These are phyloP conservation scores for Ilyonectria destructans DNA, from an alignment of 2,329 filamentous ascomycete genomes.

Conservation along the genomic window DNA sequence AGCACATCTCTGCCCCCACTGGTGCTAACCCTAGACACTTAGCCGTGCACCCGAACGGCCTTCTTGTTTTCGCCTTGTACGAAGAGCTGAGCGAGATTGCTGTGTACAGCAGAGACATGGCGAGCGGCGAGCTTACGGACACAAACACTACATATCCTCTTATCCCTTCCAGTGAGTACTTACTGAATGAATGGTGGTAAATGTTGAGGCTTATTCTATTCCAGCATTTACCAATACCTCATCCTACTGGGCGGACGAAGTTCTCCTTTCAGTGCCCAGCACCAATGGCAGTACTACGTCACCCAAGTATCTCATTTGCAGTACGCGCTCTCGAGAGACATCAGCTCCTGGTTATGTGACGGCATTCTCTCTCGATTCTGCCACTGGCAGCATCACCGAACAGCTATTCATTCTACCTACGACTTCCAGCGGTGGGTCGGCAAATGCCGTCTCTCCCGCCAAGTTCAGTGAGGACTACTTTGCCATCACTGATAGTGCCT, in stretches of 20 bases:
- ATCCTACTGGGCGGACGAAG: constrained; percentile 28
- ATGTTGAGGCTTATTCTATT: background rate
- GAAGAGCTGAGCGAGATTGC: constrained; percentile 19
- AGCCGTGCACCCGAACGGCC: constrained; percentile 13
- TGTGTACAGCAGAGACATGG: constrained; percentile 1
- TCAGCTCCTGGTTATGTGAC: constrained; percentile 16
- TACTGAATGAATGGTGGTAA: background rate
- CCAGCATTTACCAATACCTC: constrained; percentile 25
- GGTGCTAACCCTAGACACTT: constrained; percentile 23
- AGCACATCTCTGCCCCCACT: constrained; percentile 10
- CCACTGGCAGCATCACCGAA: constrained; percentile 5
- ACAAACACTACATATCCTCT: constrained; percentile 25
- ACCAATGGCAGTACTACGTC: background rate
- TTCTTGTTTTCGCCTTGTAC: constrained; percentile 18
- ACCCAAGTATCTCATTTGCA: constrained; percentile 19
- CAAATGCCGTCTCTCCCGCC: constrained; percentile 33
- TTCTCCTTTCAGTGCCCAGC: constrained; percentile 15
- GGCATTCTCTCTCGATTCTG: constrained; percentile 14
- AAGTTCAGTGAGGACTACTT: constrained; percentile 32
- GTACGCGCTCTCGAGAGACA: constrained; percentile 21
- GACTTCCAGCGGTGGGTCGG: constrained; percentile 29
- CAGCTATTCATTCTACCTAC: constrained; percentile 29
- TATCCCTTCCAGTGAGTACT: constrained; percentile 16
- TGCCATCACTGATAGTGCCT: constrained; percentile 35
- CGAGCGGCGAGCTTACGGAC: constrained; percentile 13